Percentiles rank a stretch among this genome's conserved stretches.
Conservation (phyloP, 179 eudicot genomes). For the Corrigiola litoralis region DNA sequence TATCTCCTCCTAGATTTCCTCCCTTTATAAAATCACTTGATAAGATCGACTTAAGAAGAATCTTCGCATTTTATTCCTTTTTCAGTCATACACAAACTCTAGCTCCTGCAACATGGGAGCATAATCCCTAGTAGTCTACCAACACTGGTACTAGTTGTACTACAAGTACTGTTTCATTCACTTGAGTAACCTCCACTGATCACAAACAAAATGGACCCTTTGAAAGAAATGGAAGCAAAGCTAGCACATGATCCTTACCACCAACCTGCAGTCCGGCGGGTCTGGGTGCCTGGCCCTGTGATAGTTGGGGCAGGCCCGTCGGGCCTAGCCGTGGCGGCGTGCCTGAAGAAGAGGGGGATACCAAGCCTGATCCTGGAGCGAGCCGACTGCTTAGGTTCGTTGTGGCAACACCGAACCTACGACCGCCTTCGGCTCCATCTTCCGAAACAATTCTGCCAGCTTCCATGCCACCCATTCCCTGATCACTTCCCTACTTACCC, state of each 20-base stretch:
- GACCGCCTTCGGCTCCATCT: constrained; percentile 77
- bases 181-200: neutral
- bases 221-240: constrained; percentile 57
- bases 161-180: neutral
- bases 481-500: constrained; percentile 63
- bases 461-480: constrained; percentile 68
- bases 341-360: constrained; percentile 49
- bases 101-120: constrained; percentile 9
- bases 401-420: constrained; percentile 76
- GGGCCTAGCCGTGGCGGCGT: constrained; percentile 74
- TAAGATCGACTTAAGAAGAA: too few relatives aligned
- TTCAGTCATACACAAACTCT: constrained; percentile 15
- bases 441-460: constrained; percentile 75
- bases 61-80: constrained; percentile 9
- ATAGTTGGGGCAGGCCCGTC: constrained; percentile 92
- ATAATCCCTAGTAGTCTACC: neutral
- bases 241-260: constrained; percentile 40
- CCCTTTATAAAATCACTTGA: neutral
- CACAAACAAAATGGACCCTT: constrained; percentile 50
- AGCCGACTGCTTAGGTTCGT: constrained; percentile 65
- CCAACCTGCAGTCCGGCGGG: constrained; percentile 12
- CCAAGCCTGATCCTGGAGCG: constrained; percentile 59
- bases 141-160: neutral
- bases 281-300: constrained; percentile 64
- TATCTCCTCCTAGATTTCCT: constrained; percentile 6